Evolutionary conservation across 345 rosid species (phyloP).

Genomic region (Gossypium herbaceum): DNA sequence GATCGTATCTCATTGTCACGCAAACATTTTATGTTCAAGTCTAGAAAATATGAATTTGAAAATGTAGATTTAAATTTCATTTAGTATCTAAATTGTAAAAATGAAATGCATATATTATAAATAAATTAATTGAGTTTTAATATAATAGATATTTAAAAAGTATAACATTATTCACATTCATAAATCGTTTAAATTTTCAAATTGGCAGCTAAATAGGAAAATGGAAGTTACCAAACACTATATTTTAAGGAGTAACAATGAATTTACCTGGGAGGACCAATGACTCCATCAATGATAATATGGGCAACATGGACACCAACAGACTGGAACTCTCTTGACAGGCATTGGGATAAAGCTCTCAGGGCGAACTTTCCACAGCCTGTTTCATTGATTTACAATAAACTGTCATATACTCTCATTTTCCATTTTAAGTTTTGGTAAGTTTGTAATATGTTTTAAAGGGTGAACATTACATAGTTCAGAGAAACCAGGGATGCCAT

Average conservation of each 20-base stretch:
- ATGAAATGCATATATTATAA: too few relatives aligned
- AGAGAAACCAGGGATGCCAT: constrained; percentile 79
- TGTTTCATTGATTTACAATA: constrained; percentile 14
- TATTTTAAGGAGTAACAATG: background rate
- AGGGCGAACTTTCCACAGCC: constrained; percentile 91
- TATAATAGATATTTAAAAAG: too few relatives aligned
- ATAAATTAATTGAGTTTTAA: too few relatives aligned
- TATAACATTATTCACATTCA: too few relatives aligned
- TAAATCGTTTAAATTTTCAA: too few relatives aligned
- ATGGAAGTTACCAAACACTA: too few relatives aligned
- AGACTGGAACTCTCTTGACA: constrained; percentile 75
- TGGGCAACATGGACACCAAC: constrained; percentile 86
- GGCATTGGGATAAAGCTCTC: constrained; percentile 79
- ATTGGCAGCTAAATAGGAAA: too few relatives aligned
- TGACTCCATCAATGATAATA: constrained; percentile 72
- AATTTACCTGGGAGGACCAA: constrained; percentile 64
- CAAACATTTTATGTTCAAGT: too few relatives aligned
- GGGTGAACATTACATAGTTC: constrained; percentile 49
- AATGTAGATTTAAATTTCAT: too few relatives aligned
- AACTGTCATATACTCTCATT: background rate
- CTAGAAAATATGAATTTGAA: too few relatives aligned
- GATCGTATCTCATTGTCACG: too few relatives aligned
- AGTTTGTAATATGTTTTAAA: background rate
- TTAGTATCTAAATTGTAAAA: too few relatives aligned
- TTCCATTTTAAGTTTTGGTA: background rate